Evolutionary conservation across 1,284 basidiomycete species (phyloP), one percentile per base, ranked within the genome.

Genomic region (Tremellales sp.): DNA sequence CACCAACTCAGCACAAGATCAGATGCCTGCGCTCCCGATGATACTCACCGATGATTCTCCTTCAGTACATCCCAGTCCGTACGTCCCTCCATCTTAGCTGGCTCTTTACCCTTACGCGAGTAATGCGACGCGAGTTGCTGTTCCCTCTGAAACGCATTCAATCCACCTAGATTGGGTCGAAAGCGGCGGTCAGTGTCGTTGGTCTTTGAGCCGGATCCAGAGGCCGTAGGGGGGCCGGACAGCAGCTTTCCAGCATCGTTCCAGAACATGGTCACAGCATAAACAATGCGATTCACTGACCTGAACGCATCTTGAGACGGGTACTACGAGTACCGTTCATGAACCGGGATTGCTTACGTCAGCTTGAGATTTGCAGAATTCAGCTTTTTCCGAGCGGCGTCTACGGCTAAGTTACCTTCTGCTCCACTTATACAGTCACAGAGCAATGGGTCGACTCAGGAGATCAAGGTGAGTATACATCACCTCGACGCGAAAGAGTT

Each of bases 11-110:
- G 8, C 29, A 8, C 10, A 33, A 8, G 29, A 33, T 33, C 10
- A 33, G 29, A 33, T 8, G n/a, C 8, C n/a, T 8, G n/a, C 29
- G 29, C n/a, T 33, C n/a, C 10, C 29, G 10, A 10, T 33, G 29
- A 33, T 10, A 48, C 67, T 48, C 43, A 76, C 73, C 65, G 62
- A 53, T 78, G 76, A 39, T 74, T 67, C 54, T 76, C 75, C 49
- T 69, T 73, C 42, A 79, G 57, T 0, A 78, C 70, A 53, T 78
- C 77, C 62, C 76, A 75, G 46, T 79, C 77, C 0, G 53, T 56
- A 39, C 39, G 52, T 29, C 50, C 40, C 17, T 25, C 43, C 25
- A 31, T 29, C 24, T 50, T 46, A 22, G 13, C 23, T 6, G 37
- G 2, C 23, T 25, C 22, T 17, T 40, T 22, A 1, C 26, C 33